phyloP scores from a whole-genome alignment of 805 yeast genomes.

The Cyberlindnera subsufficiens region DNA sequence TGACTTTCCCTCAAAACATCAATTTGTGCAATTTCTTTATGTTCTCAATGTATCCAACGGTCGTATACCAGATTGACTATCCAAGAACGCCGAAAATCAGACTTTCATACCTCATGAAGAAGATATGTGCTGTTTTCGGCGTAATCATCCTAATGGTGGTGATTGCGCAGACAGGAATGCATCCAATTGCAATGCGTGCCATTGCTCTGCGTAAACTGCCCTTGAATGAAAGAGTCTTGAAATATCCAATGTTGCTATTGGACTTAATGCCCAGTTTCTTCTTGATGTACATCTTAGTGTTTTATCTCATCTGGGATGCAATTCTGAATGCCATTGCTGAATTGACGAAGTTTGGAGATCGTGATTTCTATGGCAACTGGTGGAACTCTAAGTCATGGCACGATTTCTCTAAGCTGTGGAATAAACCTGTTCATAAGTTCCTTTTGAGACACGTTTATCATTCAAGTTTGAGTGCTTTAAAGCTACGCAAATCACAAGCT shows the following conservation, averaged over 20 bases:
- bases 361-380: conserved; percentile 95
- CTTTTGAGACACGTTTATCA: conserved; percentile 91
- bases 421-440: conserved; percentile 86
- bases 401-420: conserved; percentile 92
- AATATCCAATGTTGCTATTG: conserved; percentile 54
- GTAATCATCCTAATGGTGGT: conserved; percentile 77
- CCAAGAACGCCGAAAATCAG: conserved; percentile 72
- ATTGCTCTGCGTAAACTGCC: conserved; percentile 47
- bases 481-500: conserved; percentile 60
- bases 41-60: conserved; percentile 84
- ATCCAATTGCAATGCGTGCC: conserved; percentile 66
- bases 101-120: conserved; percentile 61
- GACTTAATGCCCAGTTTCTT: conserved; percentile 81
- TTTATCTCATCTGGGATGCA: conserved; percentile 93
- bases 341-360: conserved; percentile 77
- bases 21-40: conserved; percentile 58
- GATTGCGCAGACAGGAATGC: conserved; percentile 68
- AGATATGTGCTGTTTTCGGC: conserved; percentile 79
- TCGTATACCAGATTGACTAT: conserved; percentile 76
- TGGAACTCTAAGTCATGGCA: conserved; percentile 96
- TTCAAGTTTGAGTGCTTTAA: conserved; percentile 72
- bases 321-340: conserved; percentile 89
- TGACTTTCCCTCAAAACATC: conserved; percentile 69
- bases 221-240: conserved; percentile 33
- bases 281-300: conserved; percentile 66